Evolutionary conservation across 2,329 filamentous ascomycete species (phyloP), one percentile per base, ranked within the genome.

Genomic region (Clarireedia homoeocarpa): DNA sequence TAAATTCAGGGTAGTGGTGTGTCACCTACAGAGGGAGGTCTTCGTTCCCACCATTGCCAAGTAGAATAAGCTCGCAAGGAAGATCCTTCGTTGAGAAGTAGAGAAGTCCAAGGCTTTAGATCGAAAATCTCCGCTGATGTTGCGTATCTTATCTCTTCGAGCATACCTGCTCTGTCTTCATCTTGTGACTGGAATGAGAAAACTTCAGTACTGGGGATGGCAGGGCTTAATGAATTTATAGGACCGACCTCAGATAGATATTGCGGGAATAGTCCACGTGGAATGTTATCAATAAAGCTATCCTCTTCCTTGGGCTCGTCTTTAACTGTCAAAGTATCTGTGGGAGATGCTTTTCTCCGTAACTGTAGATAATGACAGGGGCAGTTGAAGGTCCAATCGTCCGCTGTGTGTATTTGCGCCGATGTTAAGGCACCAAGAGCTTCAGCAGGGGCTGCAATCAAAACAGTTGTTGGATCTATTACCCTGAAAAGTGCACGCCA

Each of bases 1-100:
- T 24, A 23, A 46, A 56, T 9, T 23, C 20, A 44, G 14, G 10
- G 6, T 48, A 10, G 52, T 30, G 26, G 34, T 6, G 12, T 30
- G 17, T 50, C 48, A 60, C 64, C 57, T 56, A 85, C 6, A 17
- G 68, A 69, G 46, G 68, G 66, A 34, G 85, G 78, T 1, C 77
- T 74, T 46, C 82, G 82, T 38, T 84, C 74, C 65, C 85, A 88
- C 70, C 85, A 89, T 63, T 89, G 84, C 67, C 89, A 86, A 4
- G 81, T 83, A 48, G 58, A 54, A 51, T 79, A 91, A 5, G 82
- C 85, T 56, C 78, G 77, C n/a, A 86, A 77, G 4, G 83, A 89
- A 0, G 86, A 89, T 7, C 86, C 86, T 71, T 92, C 88, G 67
- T 91, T 91, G 61, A 90, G 79, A 2, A 80, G 73, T 0, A 90